A percentile compares a stretch with the other conserved stretches of the same genome.
Conservation (phyloP, 129 eudicot species). For the Kitagawia praeruptora region DNA sequence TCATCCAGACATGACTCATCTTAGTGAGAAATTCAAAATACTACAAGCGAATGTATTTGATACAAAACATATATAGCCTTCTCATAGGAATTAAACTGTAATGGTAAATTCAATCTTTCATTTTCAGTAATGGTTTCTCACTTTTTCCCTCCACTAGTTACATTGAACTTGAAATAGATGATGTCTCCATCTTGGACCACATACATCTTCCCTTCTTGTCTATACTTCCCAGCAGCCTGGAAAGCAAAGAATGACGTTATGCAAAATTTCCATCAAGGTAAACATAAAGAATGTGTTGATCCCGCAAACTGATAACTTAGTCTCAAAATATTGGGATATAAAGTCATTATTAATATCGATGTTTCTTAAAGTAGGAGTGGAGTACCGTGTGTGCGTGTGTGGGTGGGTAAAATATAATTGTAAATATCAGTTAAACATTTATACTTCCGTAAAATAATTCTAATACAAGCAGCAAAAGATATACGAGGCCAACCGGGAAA, state of each 20-base stretch:
- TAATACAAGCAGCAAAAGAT: not conserved
- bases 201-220: slow-evolving; percentile 93
- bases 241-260: not conserved
- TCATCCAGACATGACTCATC: not conserved
- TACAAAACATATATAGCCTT: not conserved
- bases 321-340: not conserved
- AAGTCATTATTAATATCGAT: not conserved
- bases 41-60: not conserved
- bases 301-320: not conserved
- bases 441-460: not conserved
- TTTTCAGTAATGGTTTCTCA: slow-evolving; percentile 17
- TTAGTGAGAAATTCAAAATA: not conserved
- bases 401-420: not conserved
- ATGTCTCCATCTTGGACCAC: slow-evolving; percentile 94
- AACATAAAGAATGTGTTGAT: not conserved
- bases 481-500: not conserved
- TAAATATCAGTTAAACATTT: not conserved
- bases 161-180: slow-evolving; percentile 92
- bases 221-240: slow-evolving; percentile 95
- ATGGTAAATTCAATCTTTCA: not conserved
- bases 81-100: not conserved
- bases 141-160: slow-evolving; percentile 95
- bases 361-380: not conserved
- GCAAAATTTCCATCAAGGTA: not conserved
- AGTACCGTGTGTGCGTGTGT: not conserved